Evolutionary conservation across 2,329 filamentous ascomycete genomes (phyloP), one percentile per base, ranked within the genome.

Genomic region (Botrytis paeoniae): DNA sequence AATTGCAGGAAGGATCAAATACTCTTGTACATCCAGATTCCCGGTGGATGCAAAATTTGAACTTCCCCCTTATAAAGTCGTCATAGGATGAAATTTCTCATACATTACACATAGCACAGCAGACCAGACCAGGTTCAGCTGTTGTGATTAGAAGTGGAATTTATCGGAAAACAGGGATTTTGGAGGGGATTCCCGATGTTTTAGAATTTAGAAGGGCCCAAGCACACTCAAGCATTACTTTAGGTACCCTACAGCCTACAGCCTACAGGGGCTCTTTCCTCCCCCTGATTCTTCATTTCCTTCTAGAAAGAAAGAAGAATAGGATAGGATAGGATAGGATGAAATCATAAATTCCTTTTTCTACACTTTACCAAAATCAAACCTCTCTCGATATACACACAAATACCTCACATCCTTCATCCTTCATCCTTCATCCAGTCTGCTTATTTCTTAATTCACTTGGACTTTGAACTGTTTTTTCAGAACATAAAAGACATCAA

Each of bases 121-220:
- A 57, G 14, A 29, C n/a, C n/a, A 57, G 45, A 48, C 48, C 63
- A 37, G 63, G 43, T 66, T 66, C 32, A 66, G 43, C 22, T 39
- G 12, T 37, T 9, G 63, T 51, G 22, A n/a, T 45, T 29, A 32
- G 25, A 66, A 18, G 64, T 54, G 64, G 45, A 54, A 66, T 54
- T 54, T 66, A 12, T 54, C 64, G 64, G 64, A 54, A 66, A 48
- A 66, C 64, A 54, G 45, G 64, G 64, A 29, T 66, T 29, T 54
- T 4, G 14, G 32, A 48, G 63, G 43, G 63, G 39, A 48, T 65
- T 65, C 3, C 63, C 63, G 43, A 48, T 65, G 29, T 35, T 65
- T 22, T 54, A 7, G 25, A 54, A 54, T 25, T n/a, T 3, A 1
- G 18, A 18, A 65, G 22, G 43, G 63, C 22, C 43, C 16, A 39